phyloP scores from a whole-genome alignment of 1,284 basidiomycete genomes.

The Mycena sp. region DNA sequence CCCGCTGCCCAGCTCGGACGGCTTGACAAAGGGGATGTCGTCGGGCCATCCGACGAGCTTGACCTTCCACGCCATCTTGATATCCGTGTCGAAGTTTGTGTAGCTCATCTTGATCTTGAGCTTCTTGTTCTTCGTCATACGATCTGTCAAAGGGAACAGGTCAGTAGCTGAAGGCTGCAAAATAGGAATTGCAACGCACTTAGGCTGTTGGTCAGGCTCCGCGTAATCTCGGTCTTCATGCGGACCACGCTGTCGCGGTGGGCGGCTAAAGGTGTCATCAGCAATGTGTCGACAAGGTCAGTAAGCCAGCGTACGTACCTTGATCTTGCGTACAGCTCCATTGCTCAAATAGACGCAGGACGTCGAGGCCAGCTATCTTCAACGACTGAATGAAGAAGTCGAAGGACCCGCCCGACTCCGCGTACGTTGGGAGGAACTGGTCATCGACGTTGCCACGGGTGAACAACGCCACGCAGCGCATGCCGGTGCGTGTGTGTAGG shows the following conservation, averaged over 20 bases:
- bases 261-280: no score
- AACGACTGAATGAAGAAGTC: conserved; percentile 3
- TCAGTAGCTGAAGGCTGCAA: no score
- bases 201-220: no score
- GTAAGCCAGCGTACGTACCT: no score
- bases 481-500: not conserved
- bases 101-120: not conserved
- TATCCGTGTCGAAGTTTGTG: not conserved
- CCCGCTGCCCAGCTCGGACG: not conserved
- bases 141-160: not conserved
- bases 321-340: conserved; percentile 2
- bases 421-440: not conserved
- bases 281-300: no score
- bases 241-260: no score
- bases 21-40: conserved; percentile 3
- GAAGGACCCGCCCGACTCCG: not conserved
- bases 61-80: conserved; percentile 1
- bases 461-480: not conserved
- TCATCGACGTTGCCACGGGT: not conserved
- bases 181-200: no score
- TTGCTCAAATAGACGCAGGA: not conserved
- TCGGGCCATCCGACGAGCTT: conserved; percentile 9
- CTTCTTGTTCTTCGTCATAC: not conserved
- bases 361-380: not conserved
- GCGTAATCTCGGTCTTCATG: no score